Base-by-base conservation (phyloP, 371 early-diverging fungal species). In the Mucor sp. region DNA sequence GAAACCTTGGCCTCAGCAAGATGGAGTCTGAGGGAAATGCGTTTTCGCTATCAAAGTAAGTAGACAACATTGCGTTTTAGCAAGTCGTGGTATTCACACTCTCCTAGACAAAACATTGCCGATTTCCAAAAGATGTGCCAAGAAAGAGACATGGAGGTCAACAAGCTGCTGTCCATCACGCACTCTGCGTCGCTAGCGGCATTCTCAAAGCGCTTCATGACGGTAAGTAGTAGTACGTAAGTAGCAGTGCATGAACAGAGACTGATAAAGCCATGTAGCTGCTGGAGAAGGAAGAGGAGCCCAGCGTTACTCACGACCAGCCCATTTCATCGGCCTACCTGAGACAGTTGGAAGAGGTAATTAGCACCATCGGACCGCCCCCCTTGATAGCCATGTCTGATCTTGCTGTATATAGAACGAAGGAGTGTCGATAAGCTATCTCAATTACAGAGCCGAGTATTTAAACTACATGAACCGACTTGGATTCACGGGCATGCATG, bases 401-500 rank as follows among this genome's bases (percentile, higher is more conserved):
- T 14, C 15, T 25, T 57, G 17, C 19, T 12, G 27, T 39, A 2
- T 6, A n/a, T 39, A 53, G 41, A 14, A 69, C 14, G 80, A 80
- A n/a, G 85, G 83, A 2, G 41, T 81, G 21, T 30, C 70, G 6
- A 65, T 85, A 4, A 55, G 72, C 6, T 85, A 76, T 69, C 73
- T 67, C 9, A 85, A 85, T 9, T 89, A 80, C 62, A 74, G 87
- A 8, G 72, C 84, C 14, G 71, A 76, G 53, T 84, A 81, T 56
- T 72, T 89, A 28, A 81, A 83, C 41, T 63, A 82, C 58, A 69
- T 89, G 3, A 65, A 71, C 5, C 50, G 71, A 1, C 50, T 68
- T 2, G 89, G 89, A 4, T 83, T 85, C 25, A 65, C 63, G 2
- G 89, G 89, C 0, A 67, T 86, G 6, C 66, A 79, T 41, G 71